Conservation (phyloP, 2,329 filamentous ascomycete genomes). For the Beauveria scarabaeidicola region DNA sequence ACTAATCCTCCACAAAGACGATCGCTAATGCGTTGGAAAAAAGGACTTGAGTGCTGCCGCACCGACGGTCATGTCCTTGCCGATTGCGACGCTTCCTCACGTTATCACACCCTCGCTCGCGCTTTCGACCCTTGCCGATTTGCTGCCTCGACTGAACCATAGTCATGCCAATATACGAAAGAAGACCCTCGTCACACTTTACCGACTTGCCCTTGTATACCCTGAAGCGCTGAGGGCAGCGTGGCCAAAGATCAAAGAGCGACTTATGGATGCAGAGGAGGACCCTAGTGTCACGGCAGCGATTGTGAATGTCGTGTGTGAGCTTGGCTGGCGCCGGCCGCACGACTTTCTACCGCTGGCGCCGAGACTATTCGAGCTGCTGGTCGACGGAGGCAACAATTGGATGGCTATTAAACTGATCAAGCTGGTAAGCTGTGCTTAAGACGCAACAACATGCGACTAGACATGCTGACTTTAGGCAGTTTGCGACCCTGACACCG, state of each 20-base stretch:
- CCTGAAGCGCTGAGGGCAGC: constrained; percentile 85
- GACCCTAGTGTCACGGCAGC: constrained; percentile 91
- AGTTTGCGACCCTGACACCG: constrained; percentile 93
- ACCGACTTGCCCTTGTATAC: constrained; percentile 89
- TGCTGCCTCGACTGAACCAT: constrained; percentile 79
- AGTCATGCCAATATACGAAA: constrained; percentile 81
- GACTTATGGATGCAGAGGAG: constrained; percentile 80
- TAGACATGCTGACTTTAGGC: constrained; percentile 10
- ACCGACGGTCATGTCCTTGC: constrained; percentile 71
- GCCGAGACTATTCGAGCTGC: constrained; percentile 80
- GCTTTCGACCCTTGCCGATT: constrained; percentile 77
- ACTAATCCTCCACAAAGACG: background rate
- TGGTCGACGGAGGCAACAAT: constrained; percentile 90
- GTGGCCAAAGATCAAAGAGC: constrained; percentile 96
- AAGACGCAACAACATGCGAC: background rate
- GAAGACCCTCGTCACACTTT: constrained; percentile 92
- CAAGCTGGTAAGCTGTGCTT: constrained; percentile 59
- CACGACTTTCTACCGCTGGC: constrained; percentile 90
- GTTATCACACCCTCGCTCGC: constrained; percentile 89
- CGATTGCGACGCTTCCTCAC: constrained; percentile 84
- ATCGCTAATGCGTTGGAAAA: background rate
- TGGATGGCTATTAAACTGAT: constrained; percentile 99
- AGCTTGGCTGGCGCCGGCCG: constrained; percentile 87
- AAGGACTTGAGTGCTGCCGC: constrained; percentile 66
- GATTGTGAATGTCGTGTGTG: constrained; percentile 94